Evolutionary conservation across 768 basidiomycete species (phyloP).

Genomic region (Mycena filopes): DNA sequence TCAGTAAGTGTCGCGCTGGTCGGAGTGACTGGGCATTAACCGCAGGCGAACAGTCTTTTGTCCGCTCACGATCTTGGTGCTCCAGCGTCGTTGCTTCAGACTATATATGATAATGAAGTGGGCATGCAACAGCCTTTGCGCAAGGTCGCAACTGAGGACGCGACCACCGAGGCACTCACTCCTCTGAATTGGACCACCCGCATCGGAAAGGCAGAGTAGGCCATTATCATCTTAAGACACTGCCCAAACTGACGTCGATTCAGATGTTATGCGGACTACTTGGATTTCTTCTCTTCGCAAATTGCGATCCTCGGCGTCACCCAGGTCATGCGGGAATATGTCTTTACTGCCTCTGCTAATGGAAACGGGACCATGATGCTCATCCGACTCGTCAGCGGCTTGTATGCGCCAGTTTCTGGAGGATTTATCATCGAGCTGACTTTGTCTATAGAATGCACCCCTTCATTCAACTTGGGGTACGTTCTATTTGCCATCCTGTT

Average conservation of each 20-base stretch:
- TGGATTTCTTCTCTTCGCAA: constrained; percentile 8
- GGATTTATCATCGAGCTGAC: background rate
- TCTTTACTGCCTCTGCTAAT: constrained; percentile 13
- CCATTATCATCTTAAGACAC: too few species aligned
- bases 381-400: constrained; percentile 4
- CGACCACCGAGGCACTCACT: background rate
- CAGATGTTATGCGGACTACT: constrained; percentile 12
- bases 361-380: constrained; percentile 16
- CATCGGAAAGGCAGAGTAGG: constrained; percentile 1
- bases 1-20: constrained; percentile 3
- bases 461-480: constrained; percentile 21
- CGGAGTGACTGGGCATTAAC: background rate
- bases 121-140: constrained; percentile 9
- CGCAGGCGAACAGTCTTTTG: background rate
- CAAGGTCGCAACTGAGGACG: background rate
- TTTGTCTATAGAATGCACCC: constrained; percentile 7
- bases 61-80: constrained; percentile 18
- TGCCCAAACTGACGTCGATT: background rate
- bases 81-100: background rate
- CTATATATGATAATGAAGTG: constrained; percentile 9
- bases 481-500: background rate
- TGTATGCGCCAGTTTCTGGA: background rate
- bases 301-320: constrained; percentile 1
- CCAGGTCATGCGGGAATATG: background rate
- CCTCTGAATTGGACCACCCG: background rate